phyloP scores from a whole-genome alignment of 192 early-diverging fungal genomes.

The Coemansia sp. region DNA sequence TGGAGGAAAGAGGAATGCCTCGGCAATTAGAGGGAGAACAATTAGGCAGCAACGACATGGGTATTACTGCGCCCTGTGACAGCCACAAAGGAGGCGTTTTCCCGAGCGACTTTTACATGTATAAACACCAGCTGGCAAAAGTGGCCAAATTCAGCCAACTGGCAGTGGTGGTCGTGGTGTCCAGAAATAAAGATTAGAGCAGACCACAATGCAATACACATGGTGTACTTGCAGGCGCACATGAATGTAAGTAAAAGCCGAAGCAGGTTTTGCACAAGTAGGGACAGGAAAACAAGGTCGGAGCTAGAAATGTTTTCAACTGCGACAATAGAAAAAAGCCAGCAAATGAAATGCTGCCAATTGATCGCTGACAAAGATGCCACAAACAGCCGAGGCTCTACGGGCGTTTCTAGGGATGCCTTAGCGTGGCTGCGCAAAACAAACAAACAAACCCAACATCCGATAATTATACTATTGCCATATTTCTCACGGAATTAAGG shows the following conservation, averaged over 20 bases:
- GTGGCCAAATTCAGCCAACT: conserved; percentile 1
- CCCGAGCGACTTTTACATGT: conserved; percentile 1
- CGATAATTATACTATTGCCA: background rate
- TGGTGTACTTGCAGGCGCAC: background rate
- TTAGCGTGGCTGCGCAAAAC: background rate
- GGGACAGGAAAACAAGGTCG: background rate
- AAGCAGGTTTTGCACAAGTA: background rate
- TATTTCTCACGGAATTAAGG: conserved; percentile 3
- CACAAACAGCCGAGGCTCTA: background rate
- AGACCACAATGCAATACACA: background rate
- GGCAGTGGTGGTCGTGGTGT: background rate
- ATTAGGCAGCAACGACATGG: conserved; percentile 3
- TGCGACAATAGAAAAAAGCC: background rate
- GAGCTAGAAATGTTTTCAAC: background rate
- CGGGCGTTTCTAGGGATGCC: background rate
- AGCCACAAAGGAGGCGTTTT: background rate
- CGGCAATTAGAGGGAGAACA: background rate
- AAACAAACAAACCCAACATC: background rate
- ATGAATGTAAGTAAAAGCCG: background rate
- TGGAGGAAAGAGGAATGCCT: background rate
- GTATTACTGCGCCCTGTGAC: background rate
- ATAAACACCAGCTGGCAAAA: background rate
- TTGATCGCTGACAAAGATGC: background rate
- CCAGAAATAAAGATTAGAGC: background rate
- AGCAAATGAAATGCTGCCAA: background rate